Evolutionary conservation across 306 rosid species (phyloP).

Genomic region (Castanea mollissima): DNA sequence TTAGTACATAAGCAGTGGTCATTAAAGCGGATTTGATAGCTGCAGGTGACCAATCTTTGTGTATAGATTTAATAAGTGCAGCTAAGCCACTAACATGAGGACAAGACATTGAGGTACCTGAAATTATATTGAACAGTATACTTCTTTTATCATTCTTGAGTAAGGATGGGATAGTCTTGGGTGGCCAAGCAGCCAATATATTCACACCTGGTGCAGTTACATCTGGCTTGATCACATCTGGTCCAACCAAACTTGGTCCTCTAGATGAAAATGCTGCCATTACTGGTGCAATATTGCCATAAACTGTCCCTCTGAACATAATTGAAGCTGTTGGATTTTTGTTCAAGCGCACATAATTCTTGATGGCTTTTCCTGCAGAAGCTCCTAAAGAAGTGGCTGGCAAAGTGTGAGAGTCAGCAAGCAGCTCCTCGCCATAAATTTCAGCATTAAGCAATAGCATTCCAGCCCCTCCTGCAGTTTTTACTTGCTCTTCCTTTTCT

Average conservation of each 20-base stretch:
- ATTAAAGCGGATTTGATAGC: conserved; percentile 71
- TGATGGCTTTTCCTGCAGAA: conserved; percentile 40
- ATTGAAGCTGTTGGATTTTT: conserved; percentile 47
- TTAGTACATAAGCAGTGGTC: conserved; percentile 61
- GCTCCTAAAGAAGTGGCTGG: conserved; percentile 68
- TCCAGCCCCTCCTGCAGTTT: conserved; percentile 58
- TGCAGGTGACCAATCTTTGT: conserved; percentile 64
- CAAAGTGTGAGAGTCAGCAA: conserved; percentile 60
- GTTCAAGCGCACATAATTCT: conserved; percentile 18
- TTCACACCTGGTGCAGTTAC: conserved; percentile 80
- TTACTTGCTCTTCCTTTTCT: conserved; percentile 60
- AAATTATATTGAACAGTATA: conserved; percentile 51
- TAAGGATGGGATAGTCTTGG: conserved; percentile 42
- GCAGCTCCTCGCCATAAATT: conserved; percentile 57
- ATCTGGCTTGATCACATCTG: conserved; percentile 66
- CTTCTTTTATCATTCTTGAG: conserved; percentile 50
- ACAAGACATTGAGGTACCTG: conserved; percentile 91
- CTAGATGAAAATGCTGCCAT: conserved; percentile 76
- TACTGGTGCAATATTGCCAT: conserved; percentile 51
- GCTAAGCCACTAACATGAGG: conserved; percentile 79
- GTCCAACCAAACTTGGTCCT: conserved; percentile 55
- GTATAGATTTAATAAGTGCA: conserved; percentile 48
- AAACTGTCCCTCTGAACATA: conserved; percentile 49
- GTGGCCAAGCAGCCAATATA: conserved; percentile 79
- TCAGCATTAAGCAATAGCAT: conserved; percentile 53